Conservation (phyloP, 805 yeast species). For the Wickerhamiella occidentalis region DNA sequence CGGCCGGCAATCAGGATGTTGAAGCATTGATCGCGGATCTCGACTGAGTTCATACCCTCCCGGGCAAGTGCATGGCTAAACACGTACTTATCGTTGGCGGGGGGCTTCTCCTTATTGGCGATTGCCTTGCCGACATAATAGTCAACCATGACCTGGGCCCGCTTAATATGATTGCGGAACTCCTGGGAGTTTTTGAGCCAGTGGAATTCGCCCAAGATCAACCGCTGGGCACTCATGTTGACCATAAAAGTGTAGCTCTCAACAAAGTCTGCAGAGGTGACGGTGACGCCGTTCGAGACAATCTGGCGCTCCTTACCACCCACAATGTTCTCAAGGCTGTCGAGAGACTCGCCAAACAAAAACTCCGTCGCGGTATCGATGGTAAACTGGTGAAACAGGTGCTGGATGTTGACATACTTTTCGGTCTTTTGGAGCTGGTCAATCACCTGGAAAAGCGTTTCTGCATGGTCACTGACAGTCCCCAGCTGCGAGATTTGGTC, state of each 20-base stretch:
- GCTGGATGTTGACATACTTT: constrained; percentile 23
- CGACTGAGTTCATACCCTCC: constrained; percentile 33
- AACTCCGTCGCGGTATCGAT: constrained; percentile 26
- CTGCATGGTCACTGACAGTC: constrained; percentile 17
- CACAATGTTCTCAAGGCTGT: constrained; percentile 16
- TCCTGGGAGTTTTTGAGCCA: constrained; percentile 20
- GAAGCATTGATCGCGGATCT: constrained; percentile 35
- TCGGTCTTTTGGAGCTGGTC: constrained; percentile 17
- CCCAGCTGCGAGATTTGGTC: constrained; percentile 26
- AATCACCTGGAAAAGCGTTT: constrained; percentile 11
- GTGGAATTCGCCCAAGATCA: constrained; percentile 18
- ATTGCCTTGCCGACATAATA: constrained; percentile 22
- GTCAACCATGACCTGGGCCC: constrained; percentile 28
- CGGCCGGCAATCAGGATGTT: constrained; percentile 38
- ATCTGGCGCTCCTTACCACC: constrained; percentile 5
- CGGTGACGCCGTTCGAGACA: constrained; percentile 11
- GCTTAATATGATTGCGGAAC: constrained; percentile 28
- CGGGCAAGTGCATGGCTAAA: constrained; percentile 35
- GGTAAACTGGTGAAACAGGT: constrained; percentile 20
- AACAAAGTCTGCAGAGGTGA: constrained; percentile 21
- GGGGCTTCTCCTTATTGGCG: constrained; percentile 22
- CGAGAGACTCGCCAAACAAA: constrained; percentile 23
- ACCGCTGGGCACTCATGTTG: constrained; percentile 18
- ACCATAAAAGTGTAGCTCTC: constrained; percentile 20
- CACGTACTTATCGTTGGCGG: constrained; percentile 28